Evolutionary conservation across 495 filamentous ascomycete species (phyloP).

Genomic region (Articulospora tetracladia): DNA sequence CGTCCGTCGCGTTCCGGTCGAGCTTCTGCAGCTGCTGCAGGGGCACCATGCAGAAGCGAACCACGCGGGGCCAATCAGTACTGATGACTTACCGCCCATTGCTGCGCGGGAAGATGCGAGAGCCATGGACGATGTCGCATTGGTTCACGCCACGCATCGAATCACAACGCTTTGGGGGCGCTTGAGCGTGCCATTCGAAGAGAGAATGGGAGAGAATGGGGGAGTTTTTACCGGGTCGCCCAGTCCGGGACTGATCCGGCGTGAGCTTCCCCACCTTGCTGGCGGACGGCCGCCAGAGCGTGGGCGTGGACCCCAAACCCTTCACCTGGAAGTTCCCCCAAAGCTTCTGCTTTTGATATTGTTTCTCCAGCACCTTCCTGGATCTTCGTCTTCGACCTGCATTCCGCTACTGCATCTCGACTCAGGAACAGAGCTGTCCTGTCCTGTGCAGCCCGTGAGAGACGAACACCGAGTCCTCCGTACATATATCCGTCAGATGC

Average conservation of each 20-base stretch:
- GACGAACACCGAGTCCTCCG: not conserved
- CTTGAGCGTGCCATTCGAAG: not conserved
- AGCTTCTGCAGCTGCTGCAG: not conserved
- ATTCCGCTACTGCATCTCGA: not conserved
- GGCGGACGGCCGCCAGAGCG: not conserved
- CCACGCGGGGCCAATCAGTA: not conserved
- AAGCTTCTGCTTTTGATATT: not conserved
- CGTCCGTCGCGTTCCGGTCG: not conserved
- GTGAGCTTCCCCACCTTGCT: not conserved
- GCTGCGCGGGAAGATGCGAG: not conserved
- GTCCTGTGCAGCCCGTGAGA: not conserved
- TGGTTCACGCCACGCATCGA: not conserved
- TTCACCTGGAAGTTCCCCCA: not conserved
- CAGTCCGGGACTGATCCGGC: not conserved
- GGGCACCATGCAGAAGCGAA: not conserved
- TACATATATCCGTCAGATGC: not conserved
- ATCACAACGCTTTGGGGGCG: slow-evolving; percentile 1
- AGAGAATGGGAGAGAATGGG: not conserved
- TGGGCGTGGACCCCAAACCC: not conserved
- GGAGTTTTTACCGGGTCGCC: not conserved
- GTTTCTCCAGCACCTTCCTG: not conserved
- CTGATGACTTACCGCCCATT: not conserved
- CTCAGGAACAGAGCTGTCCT: not conserved
- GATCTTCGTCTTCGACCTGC: no score
- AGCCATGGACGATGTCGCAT: not conserved